A percentile compares a stretch with the other conserved stretches of the same genome.
These are phyloP conservation scores for Triangularia verruculosa DNA, from an alignment of 2,329 filamentous ascomycete species.

Conservation along the genomic window DNA sequence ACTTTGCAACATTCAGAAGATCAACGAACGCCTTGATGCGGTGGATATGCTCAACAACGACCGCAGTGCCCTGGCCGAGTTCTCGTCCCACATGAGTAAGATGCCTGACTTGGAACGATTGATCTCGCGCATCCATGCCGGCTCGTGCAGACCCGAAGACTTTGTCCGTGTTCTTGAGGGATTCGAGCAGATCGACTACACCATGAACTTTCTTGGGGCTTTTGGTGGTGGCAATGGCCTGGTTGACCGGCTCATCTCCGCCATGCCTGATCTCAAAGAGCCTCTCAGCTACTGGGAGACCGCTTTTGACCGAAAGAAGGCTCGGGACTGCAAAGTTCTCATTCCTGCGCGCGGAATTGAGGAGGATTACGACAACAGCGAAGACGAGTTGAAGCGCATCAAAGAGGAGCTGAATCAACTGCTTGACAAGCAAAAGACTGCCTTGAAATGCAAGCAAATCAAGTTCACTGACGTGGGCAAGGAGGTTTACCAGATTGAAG, in stretches of 20 bases:
- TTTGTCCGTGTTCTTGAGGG: constrained; percentile 92
- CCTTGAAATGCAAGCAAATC: constrained; percentile 70
- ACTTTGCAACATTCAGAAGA: constrained; percentile 77
- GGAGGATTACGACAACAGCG: constrained; percentile 84
- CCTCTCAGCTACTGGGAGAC: constrained; percentile 82
- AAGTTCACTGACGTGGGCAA: constrained; percentile 87
- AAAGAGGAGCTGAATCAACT: constrained; percentile 69
- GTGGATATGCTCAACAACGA: constrained; percentile 91
- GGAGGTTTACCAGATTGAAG: constrained; percentile 94
- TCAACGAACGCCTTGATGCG: constrained; percentile 91
- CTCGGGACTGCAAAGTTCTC: constrained; percentile 74
- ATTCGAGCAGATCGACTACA: constrained; percentile 97
- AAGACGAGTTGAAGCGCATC: constrained; percentile 72
- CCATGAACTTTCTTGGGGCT: constrained; percentile 72
- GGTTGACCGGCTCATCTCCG: constrained; percentile 75
- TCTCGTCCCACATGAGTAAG: constrained; percentile 82
- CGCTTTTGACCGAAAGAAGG: constrained; percentile 81
- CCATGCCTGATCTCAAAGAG: constrained; percentile 80
- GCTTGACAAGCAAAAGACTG: constrained; percentile 66
- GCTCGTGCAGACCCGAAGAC: constrained; percentile 83
- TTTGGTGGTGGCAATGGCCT: constrained; percentile 77
- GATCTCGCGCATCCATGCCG: constrained; percentile 91
- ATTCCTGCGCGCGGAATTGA: constrained; percentile 86
- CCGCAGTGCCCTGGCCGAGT: constrained; percentile 74
- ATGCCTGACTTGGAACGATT: constrained; percentile 92